Conservation (phyloP, 495 filamentous ascomycete species). For the Melanomma pulvis-pyrius region DNA sequence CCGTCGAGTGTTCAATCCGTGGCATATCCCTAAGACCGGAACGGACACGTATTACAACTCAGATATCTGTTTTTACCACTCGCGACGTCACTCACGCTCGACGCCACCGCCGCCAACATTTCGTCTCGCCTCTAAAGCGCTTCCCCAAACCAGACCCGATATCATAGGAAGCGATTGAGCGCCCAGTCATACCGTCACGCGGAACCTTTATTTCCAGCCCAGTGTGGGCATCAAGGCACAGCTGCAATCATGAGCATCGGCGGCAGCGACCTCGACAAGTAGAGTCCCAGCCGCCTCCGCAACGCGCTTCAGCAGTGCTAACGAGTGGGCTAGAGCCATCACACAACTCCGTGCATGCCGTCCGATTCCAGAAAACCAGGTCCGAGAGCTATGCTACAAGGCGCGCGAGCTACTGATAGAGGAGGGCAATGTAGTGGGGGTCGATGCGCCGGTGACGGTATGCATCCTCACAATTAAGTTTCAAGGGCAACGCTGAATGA, state of each 20-base stretch:
- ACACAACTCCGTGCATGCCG: slow-evolving; percentile 91
- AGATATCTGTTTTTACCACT: neutral
- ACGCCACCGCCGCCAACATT: slow-evolving; percentile 11
- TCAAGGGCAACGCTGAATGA: neutral
- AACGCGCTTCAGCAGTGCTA: slow-evolving; percentile 9
- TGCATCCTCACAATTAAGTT: neutral
- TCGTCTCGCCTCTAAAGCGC: neutral
- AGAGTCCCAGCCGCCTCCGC: neutral
- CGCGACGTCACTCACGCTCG: neutral
- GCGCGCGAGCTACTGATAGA: slow-evolving; percentile 95
- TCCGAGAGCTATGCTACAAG: slow-evolving; percentile 96
- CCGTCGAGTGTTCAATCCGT: neutral
- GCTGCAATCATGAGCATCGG: slow-evolving; percentile 36
- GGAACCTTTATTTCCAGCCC: neutral
- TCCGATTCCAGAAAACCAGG: slow-evolving; percentile 91
- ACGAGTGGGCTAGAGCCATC: slow-evolving; percentile 68
- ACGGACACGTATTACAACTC: neutral
- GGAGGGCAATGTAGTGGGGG: slow-evolving; percentile 95
- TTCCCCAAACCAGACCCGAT: neutral
- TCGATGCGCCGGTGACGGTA: slow-evolving; percentile 92
- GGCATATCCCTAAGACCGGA: neutral
- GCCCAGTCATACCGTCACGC: neutral
- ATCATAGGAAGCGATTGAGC: slow-evolving; percentile 6
- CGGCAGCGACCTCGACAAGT: slow-evolving; percentile 39
- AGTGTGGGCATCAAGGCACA: slow-evolving; percentile 9